Percentiles rank a stretch among this genome's conserved stretches.
Evolutionary conservation across 768 basidiomycete genomes (phyloP).

Genomic region (Leccinum sublutescens): DNA sequence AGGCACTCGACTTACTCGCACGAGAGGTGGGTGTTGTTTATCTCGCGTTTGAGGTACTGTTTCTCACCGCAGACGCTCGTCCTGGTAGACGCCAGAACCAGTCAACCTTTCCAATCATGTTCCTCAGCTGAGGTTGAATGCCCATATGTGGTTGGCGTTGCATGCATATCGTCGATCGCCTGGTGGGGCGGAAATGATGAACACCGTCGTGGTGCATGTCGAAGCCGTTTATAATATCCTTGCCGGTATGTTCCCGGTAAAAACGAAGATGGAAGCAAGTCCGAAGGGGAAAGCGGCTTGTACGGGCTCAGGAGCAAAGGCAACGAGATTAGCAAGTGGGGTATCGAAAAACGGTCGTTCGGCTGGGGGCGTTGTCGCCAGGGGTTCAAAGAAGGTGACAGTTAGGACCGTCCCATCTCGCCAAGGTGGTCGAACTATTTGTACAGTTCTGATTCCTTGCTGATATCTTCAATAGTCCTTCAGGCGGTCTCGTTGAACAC

Average conservation of each 20-base stretch:
- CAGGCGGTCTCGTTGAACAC: slow-evolving; percentile 21
- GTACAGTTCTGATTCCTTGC: not conserved
- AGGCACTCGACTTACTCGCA: slow-evolving; percentile 42
- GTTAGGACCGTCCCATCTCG: slow-evolving; percentile 43
- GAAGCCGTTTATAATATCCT: slow-evolving; percentile 54
- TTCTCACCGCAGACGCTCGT: not conserved
- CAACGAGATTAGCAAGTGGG: slow-evolving; percentile 1
- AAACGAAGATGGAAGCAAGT: slow-evolving; percentile 8
- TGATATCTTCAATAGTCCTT: slow-evolving; percentile 7
- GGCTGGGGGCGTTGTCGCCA: not conserved
- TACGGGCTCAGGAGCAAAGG: slow-evolving; percentile 15
- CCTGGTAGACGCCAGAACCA: slow-evolving; percentile 27
- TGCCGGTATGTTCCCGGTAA: slow-evolving; percentile 34
- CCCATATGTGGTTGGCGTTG: slow-evolving; percentile 68
- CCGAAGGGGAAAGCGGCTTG: slow-evolving; percentile 26
- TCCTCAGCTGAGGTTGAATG: slow-evolving; percentile 50
- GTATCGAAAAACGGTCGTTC: slow-evolving; percentile 40
- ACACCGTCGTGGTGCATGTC: slow-evolving; percentile 48
- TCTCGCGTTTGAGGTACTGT: not conserved
- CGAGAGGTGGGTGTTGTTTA: slow-evolving; percentile 38
- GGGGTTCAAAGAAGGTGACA: slow-evolving; percentile 10
- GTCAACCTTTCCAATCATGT: slow-evolving; percentile 32
- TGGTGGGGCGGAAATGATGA: slow-evolving; percentile 37
- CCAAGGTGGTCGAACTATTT: slow-evolving; percentile 31
- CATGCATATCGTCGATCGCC: slow-evolving; percentile 61